Evolutionary conservation across 176 grass and related monocot genomes (phyloP), one percentile per base, ranked within the genome.

Genomic region (Musa acuminata): DNA sequence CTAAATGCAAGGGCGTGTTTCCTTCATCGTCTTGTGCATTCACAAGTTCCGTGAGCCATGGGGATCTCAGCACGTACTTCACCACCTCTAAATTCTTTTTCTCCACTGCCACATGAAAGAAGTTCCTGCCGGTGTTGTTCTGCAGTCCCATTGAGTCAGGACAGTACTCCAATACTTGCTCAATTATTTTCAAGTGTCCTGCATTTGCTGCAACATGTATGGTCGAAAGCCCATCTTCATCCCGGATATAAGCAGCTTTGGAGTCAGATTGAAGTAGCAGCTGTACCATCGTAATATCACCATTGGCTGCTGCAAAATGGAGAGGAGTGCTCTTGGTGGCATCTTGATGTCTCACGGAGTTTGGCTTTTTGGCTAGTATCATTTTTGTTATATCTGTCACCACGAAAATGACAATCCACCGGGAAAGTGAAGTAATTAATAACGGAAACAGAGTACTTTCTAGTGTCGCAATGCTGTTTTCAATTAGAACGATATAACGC

Each of bases 121-220:
- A 64, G 35, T 76, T 64, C n/a, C 74, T 51, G 10, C 74, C 74
- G 21, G 52, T 51, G 19, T 23, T 7, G 58, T 23, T 52, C 25
- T 23, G 24, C 55, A 51, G 74, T 14, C 64, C 58, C 14, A 14
- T 9, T 0, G 58, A 20, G 52, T 76, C 74, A 21, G 85, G 87
- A 62, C 69, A 86, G 43, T 76, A 48, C 73, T 55, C 71, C 13
- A 83, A 72, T 43, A 96, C 29, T 77, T 92, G 75, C 26, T 92
- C 52, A 43, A 96, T 86, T 53, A 96, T 53, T 16, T 75, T 16
- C 27, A 25, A 27, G 24, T 67, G 49, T 3, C 87, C 87, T 83
- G 79, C 77, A 50, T 73, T 86, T 72, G 87, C 89, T 71, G 93
- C 89, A 75, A 90, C 71, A 78, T 96, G 93, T 60, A 96, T 71